phyloP scores from a whole-genome alignment of 306 rosid species.

The Casuarina glauca region DNA sequence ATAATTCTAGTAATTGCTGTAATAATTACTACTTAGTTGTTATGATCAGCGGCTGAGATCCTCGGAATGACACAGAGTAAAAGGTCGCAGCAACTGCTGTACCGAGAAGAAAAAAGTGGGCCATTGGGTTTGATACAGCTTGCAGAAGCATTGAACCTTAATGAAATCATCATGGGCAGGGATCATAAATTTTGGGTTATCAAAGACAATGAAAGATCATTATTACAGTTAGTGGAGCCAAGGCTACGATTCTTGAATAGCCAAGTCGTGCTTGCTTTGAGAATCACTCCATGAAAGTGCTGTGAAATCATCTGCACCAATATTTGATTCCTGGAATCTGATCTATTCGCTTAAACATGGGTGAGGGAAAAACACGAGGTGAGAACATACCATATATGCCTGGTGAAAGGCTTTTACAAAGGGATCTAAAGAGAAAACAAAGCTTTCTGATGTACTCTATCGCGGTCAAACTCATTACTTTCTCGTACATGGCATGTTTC shows the following conservation, averaged over 20 bases:
- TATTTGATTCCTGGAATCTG: not conserved
- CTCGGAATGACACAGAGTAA: constrained; percentile 6
- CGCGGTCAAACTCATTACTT: not conserved
- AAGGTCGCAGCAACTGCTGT: not conserved
- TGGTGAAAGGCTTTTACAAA: not conserved
- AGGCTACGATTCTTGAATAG: constrained; percentile 32
- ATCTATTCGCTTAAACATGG: not conserved
- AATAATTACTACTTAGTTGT: not conserved
- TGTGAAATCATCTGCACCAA: not conserved
- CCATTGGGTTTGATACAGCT: not conserved
- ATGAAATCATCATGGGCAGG: constrained; percentile 14
- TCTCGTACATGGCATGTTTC: not conserved
- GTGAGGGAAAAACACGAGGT: not conserved
- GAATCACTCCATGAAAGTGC: constrained; percentile 29
- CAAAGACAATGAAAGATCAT: constrained; percentile 24
- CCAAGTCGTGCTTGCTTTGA: constrained; percentile 25
- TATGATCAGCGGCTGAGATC: not conserved
- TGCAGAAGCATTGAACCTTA: constrained; percentile 42
- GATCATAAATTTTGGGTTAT: constrained; percentile 4
- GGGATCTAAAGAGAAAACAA: too few relatives aligned
- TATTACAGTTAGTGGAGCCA: constrained; percentile 30
- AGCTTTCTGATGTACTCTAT: not conserved
- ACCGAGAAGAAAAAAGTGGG: constrained; percentile 15
- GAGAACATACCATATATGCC: not conserved
- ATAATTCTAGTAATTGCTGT: not conserved